Evolutionary conservation across 2,329 filamentous ascomycete genomes (phyloP), one percentile per base, ranked within the genome.

Genomic region (Helminthosporium solani): DNA sequence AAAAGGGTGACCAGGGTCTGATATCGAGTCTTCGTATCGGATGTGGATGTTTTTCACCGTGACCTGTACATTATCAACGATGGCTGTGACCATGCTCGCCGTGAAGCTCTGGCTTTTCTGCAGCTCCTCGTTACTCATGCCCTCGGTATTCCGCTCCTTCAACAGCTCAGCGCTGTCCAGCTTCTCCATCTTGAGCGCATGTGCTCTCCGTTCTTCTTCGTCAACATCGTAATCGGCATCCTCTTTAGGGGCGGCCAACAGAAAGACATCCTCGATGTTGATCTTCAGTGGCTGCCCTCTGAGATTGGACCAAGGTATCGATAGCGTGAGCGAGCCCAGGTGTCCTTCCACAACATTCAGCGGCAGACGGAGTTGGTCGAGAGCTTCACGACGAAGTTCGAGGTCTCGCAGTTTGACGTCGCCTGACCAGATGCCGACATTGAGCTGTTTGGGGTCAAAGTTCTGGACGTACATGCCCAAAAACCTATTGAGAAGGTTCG

Each of bases 401-500:
- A 99, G 85, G 63, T 99, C 86, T 50, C 86, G 85, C 36, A 99
- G 80, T 75, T 95, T 96, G 64, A 99, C 94, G 76, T 99, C 94
- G 61, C 95, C 94, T 18, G 89, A 95, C 94, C 92, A 99, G 64
- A 99, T 99, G 54, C 95, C 94, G 54, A 99, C 91, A 70, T 99
- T 99, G 57, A 99, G 81, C 77, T 99, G 94, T 64, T 90, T 87
- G 44, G 94, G 90, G 73, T 99, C 94, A 70, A 99, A 99, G 75
- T 99, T 97, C 81, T 95, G 91, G 73, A 99, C 92, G 73, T 99
- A 99, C 87, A 97, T 96, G 80, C 94, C 95, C 83, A 99, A 77
- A 75, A 99, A 97, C 78, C 95, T 88, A 78, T 99, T 99, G 63
- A 99, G 86, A 78, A 99, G 80, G 74, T 92, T 95, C 63, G 94